Conservation (phyloP, 148 eudicot species). For the Cornus suecica region DNA sequence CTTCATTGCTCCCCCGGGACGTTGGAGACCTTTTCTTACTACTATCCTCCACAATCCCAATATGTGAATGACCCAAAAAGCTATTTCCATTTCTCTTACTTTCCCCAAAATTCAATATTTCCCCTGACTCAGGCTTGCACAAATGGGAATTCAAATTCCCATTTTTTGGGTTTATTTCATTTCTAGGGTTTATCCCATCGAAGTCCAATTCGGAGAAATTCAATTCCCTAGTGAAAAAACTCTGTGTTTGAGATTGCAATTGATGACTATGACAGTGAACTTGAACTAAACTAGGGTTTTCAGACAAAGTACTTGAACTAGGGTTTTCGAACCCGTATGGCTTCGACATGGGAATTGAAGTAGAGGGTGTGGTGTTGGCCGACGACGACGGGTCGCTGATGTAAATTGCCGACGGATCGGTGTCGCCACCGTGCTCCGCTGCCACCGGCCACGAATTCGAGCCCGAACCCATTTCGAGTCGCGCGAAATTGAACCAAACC, state of each 20-base stretch:
- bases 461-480: slow-evolving; percentile 8
- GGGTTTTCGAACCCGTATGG: slow-evolving; percentile 25
- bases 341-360: slow-evolving; percentile 16
- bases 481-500: slow-evolving; percentile 39
- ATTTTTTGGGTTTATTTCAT: slow-evolving; percentile 18
- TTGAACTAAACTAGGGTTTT: slow-evolving; percentile 21
- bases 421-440: slow-evolving; percentile 31
- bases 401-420: slow-evolving; percentile 72
- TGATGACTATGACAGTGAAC: not conserved
- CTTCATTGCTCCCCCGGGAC: slow-evolving; percentile 62
- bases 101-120: slow-evolving; percentile 66
- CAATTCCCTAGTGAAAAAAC: slow-evolving; percentile 23
- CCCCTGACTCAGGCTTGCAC: slow-evolving; percentile 65
- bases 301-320: slow-evolving; percentile 24
- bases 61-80: slow-evolving; percentile 35
- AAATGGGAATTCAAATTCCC: slow-evolving; percentile 19
- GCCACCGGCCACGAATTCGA: slow-evolving; percentile 1
- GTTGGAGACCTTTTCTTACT: slow-evolving; percentile 62
- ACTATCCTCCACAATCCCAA: slow-evolving; percentile 35
- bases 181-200: slow-evolving; percentile 17
- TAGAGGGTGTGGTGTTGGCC: not conserved
- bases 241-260: slow-evolving; percentile 18
- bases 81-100: slow-evolving; percentile 32
- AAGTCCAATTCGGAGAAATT: slow-evolving; percentile 27
- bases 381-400: slow-evolving; percentile 50